Base-by-base conservation (phyloP, 2,329 filamentous ascomycete genomes). In the Penicillium sp. region DNA sequence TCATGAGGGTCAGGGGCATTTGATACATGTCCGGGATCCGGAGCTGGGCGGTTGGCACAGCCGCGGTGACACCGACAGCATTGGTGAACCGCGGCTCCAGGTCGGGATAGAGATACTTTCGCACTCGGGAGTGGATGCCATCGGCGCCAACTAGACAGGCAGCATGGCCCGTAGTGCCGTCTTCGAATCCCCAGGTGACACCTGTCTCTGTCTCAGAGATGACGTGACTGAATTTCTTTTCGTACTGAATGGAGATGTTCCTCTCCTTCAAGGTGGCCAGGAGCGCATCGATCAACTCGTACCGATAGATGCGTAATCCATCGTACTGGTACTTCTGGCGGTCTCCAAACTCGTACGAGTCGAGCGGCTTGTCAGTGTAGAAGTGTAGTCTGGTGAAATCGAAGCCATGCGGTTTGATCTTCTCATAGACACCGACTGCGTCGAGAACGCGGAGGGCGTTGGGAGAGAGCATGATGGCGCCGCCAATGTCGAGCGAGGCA, bases 391-490 rank as follows among this genome's bases (percentile, higher is more conserved):
- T 62, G 2, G 77, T 69, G 44, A 80, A 79, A n/a, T 73, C 67
- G 58, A 70, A 78, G 28, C 72, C 74, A 7, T 70, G 63, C 0
- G 60, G 46, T 6, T 62, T 60, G 34, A 81, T 63, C 2, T 65
- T 63, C 1, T 67, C 31, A 50, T 78, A 78, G 2, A 79, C 60
- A 0, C 66, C 71, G 0, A 81, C 58, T 0, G 53, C 57, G 45
- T 80, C 73, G 0, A 83, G 67, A 26, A 80, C 65, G 3, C 69
- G 67, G 1, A 82, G 68, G 0, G 77, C 75, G 37, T 81, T 81
- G 4, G 79, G 78, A 0, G 77, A 78, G 2, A 81, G 69, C 72
- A 80, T 78, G 19, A 82, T 64, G 1, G 75, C 77, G 2, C 78
- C 78, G 13, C 74, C 74, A 16, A 73, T 72, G 43, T 74, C 67